A percentile compares a stretch with the other conserved stretches of the same genome.
These are phyloP conservation scores for barley (Hordeum vulgare) DNA, from an alignment of 176 grass and related monocot genomes.

Conservation along the genomic window DNA sequence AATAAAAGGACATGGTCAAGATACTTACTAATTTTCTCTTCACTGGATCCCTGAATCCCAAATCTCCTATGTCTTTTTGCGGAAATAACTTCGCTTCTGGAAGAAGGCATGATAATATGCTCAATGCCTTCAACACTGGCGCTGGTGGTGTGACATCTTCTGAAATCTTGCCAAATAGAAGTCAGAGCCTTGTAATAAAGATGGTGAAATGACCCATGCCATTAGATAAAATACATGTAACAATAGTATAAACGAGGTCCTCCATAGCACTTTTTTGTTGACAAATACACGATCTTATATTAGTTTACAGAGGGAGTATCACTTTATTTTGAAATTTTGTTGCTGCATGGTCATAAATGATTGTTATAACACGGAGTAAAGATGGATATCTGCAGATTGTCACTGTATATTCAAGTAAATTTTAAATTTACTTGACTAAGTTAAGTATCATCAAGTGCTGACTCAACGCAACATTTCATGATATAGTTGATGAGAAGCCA, in stretches of 20 bases:
- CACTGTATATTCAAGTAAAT: neutral
- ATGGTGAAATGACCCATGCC: neutral
- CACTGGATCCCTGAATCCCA: constrained; percentile 78
- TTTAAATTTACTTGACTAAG: neutral
- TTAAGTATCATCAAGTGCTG: neutral
- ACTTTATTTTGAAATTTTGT: neutral
- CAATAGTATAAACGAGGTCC: neutral
- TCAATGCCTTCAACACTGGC: constrained; percentile 66
- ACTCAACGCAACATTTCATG: neutral
- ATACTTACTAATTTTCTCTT: constrained; percentile 84
- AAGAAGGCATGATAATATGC: constrained; percentile 79
- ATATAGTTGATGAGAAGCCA: neutral
- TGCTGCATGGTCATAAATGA: neutral
- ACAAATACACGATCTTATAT: neutral
- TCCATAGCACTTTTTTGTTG: neutral
- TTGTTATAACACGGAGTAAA: neutral
- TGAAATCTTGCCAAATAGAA: constrained; percentile 84
- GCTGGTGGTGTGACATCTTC: constrained; percentile 90
- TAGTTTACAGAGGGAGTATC: neutral
- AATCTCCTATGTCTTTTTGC: constrained; percentile 87
- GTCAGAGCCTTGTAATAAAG: constrained; percentile 26
- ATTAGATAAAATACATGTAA: neutral
- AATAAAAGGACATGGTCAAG: neutral
- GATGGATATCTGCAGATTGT: neutral
- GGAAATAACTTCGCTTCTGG: constrained; percentile 94